These are phyloP conservation scores for Crithidia mellificae DNA, from an alignment of 208 protist species.

Conservation along the genomic window DNA sequence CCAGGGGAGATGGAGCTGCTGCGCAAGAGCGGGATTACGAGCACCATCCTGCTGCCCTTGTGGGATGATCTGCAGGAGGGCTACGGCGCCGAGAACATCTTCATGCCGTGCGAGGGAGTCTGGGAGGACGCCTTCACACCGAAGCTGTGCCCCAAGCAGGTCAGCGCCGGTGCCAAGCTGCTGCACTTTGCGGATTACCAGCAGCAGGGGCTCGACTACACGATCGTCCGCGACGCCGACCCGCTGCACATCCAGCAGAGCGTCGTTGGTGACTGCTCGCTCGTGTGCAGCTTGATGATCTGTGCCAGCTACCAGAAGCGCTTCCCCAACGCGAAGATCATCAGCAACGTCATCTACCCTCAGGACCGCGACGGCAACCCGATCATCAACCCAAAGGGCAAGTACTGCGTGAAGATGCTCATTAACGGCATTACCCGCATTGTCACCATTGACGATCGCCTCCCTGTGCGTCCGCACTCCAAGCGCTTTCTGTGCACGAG, in stretches of 20 bases:
- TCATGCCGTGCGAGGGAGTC: constrained; percentile 70
- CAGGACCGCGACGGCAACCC: constrained; percentile 75
- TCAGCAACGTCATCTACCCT: constrained; percentile 88
- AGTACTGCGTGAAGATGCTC: constrained; percentile 92
- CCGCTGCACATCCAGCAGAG: constrained; percentile 84
- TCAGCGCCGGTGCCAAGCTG: constrained; percentile 33
- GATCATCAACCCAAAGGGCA: constrained; percentile 83
- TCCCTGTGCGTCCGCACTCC: constrained; percentile 58
- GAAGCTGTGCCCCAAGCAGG: constrained; percentile 33
- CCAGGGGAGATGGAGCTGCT: constrained; percentile 79
- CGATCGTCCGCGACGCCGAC: constrained; percentile 66
- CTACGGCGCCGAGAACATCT: constrained; percentile 84
- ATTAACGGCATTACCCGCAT: constrained; percentile 90
- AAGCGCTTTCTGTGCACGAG: constrained; percentile 38
- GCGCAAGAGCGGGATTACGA: constrained; percentile 65
- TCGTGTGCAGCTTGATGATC: constrained; percentile 80
- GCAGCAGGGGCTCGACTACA: constrained; percentile 25
- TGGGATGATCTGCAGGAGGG: constrained; percentile 88
- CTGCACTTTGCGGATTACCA: constrained; percentile 44
- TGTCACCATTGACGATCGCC: constrained; percentile 87
- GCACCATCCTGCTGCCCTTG: constrained; percentile 71
- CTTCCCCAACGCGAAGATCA: constrained; percentile 82
- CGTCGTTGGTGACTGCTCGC: constrained; percentile 86
- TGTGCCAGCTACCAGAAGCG: constrained; percentile 82
- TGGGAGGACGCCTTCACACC: constrained; percentile 63